These are phyloP conservation scores for Fusarium abutilonis DNA, from an alignment of 2,329 filamentous ascomycete genomes.

Conservation along the genomic window DNA sequence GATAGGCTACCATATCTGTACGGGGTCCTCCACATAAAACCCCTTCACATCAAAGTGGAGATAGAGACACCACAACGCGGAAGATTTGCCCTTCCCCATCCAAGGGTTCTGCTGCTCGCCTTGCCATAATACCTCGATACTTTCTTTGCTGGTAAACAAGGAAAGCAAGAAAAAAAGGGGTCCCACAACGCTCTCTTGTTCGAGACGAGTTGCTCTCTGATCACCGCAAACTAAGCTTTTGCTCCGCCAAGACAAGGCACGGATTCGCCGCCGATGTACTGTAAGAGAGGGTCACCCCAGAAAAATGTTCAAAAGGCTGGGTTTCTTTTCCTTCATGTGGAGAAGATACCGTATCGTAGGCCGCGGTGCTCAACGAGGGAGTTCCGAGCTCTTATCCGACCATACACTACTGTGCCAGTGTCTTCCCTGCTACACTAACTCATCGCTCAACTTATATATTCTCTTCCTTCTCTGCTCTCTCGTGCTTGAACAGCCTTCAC, in stretches of 20 bases:
- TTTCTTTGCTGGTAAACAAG: no score
- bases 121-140: not conserved
- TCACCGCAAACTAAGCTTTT: no score
- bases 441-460: slow-evolving; percentile 33
- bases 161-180: no score
- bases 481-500: slow-evolving; percentile 6
- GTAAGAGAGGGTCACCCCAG: slow-evolving; percentile 30
- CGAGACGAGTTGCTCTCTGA: slow-evolving; percentile 24
- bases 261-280: slow-evolving; percentile 24
- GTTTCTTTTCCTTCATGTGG: not conserved
- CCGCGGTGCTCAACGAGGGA: slow-evolving; percentile 37
- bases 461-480: slow-evolving; percentile 19
- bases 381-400: slow-evolving; percentile 33
- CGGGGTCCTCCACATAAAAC: slow-evolving; percentile 5
- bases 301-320: slow-evolving; percentile 20
- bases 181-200: no score
- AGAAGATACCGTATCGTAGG: slow-evolving; percentile 30
- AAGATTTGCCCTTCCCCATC: slow-evolving; percentile 7
- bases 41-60: slow-evolving; percentile 4
- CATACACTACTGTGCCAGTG: slow-evolving; percentile 5
- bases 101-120: slow-evolving; percentile 5
- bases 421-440: slow-evolving; percentile 21
- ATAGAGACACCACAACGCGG: no score
- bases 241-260: slow-evolving; percentile 15
- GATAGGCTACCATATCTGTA: not conserved